Percentiles rank a stretch among this genome's conserved stretches.
phyloP scores from a whole-genome alignment of 805 yeast species.

The Lachancea waltii region DNA sequence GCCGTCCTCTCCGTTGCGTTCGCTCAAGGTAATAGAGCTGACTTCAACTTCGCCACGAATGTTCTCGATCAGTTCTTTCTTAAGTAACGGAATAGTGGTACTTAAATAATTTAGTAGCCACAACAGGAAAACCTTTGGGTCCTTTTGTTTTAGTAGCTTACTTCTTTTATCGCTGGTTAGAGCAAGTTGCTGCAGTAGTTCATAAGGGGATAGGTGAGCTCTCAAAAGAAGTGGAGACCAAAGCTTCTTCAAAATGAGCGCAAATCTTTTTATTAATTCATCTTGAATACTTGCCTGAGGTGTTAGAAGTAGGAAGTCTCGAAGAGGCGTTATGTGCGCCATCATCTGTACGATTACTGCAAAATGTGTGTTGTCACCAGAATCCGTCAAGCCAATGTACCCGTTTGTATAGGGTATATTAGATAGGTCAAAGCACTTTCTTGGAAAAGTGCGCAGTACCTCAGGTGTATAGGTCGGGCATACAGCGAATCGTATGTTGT shows the following conservation, averaged over 20 bases:
- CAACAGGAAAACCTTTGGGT: slow-evolving; percentile 51
- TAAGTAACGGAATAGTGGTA: slow-evolving; percentile 27
- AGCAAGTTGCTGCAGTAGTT: slow-evolving; percentile 46
- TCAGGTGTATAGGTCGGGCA: slow-evolving; percentile 43
- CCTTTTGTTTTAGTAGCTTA: slow-evolving; percentile 37
- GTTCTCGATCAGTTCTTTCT: slow-evolving; percentile 25
- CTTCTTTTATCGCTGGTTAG: slow-evolving; percentile 36
- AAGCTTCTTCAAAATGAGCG: slow-evolving; percentile 45
- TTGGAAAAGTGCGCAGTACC: slow-evolving; percentile 33
- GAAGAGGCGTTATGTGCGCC: slow-evolving; percentile 45
- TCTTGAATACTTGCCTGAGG: slow-evolving; percentile 14
- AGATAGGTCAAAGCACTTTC: slow-evolving; percentile 37
- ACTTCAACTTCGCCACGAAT: slow-evolving; percentile 51
- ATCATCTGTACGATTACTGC: slow-evolving; percentile 53
- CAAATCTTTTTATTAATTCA: slow-evolving; percentile 40
- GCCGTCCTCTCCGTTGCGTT: slow-evolving; percentile 22
- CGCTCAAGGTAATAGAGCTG: slow-evolving; percentile 24
- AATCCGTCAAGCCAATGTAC: slow-evolving; percentile 55
- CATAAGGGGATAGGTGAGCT: slow-evolving; percentile 62
- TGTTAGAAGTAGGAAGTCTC: slow-evolving; percentile 40
- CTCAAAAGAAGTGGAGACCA: slow-evolving; percentile 60
- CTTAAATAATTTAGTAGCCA: slow-evolving; percentile 51
- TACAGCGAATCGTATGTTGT: slow-evolving; percentile 47
- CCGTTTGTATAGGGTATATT: slow-evolving; percentile 52
- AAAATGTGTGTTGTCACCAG: slow-evolving; percentile 45